Conservation (phyloP, 257 asterid genomes). For the Solanum neorickii region DNA sequence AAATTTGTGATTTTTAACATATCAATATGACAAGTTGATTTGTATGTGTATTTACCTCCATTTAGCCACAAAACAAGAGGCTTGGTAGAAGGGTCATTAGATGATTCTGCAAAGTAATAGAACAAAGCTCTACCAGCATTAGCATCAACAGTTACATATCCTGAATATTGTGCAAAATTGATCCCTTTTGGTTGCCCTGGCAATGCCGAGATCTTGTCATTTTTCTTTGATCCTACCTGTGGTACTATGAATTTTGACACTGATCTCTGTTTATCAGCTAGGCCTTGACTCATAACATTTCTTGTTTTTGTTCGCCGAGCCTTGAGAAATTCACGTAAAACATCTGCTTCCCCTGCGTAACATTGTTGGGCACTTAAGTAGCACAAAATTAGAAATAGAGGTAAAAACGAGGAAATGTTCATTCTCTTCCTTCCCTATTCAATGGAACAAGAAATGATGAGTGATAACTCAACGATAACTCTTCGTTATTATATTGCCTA, state of each 20-base stretch:
- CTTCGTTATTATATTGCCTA: background rate
- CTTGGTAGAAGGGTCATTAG: slow-evolving; percentile 6
- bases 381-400: background rate
- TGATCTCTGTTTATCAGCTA: background rate
- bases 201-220: slow-evolving; percentile 18
- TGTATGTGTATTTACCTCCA: slow-evolving; percentile 17
- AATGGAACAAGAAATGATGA: background rate
- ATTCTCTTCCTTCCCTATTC: background rate
- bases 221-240: slow-evolving; percentile 11
- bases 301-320: background rate
- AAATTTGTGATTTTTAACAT: background rate
- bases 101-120: slow-evolving; percentile 23
- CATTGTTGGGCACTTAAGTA: background rate
- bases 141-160: slow-evolving; percentile 18
- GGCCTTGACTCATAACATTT: background rate
- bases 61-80: slow-evolving; percentile 37
- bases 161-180: slow-evolving; percentile 25
- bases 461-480: background rate
- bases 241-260: background rate
- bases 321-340: background rate
- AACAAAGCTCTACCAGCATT: slow-evolving; percentile 18
- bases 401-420: background rate
- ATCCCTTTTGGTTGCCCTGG: slow-evolving; percentile 25
- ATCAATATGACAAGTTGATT: background rate
- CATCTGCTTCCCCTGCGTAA: background rate